Evolutionary conservation across 331 rosid species (phyloP).

Genomic region (Quercus phellos): DNA sequence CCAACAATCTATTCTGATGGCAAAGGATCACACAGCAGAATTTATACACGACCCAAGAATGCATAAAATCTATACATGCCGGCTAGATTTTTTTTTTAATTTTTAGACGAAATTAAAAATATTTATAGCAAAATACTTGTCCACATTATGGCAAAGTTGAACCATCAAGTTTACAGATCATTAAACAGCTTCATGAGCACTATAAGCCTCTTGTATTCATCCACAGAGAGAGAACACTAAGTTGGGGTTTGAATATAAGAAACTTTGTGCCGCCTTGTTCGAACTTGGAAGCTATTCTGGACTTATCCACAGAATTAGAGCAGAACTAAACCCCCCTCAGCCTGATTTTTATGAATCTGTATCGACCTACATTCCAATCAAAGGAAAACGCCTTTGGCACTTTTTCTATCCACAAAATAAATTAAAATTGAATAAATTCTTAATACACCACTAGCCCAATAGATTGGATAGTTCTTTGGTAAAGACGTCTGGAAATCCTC

Average conservation of each 20-base stretch:
- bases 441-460: not conserved
- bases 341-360: not conserved
- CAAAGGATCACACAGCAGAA: too few species aligned
- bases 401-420: slow-evolving; percentile 4
- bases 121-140: not conserved
- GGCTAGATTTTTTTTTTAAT: too few species aligned
- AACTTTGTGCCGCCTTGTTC: not conserved
- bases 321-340: not conserved
- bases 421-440: slow-evolving; percentile 12
- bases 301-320: not conserved
- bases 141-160: not conserved
- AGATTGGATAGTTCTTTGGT: slow-evolving; percentile 7
- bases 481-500: slow-evolving; percentile 12
- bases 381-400: slow-evolving; percentile 1
- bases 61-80: too few species aligned
- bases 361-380: not conserved
- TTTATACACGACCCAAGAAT: too few species aligned
- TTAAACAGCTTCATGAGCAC: not conserved
- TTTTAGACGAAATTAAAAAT: not conserved
- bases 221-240: not conserved
- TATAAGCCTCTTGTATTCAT: not conserved
- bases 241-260: not conserved
- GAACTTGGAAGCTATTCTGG: not conserved
- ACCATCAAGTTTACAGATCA: not conserved
- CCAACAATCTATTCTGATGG: too few species aligned